A percentile compares a stretch with the other conserved stretches of the same genome.
Evolutionary conservation across 176 grass and related monocot genomes (phyloP).

Genomic region (Pontederia crassipes): DNA sequence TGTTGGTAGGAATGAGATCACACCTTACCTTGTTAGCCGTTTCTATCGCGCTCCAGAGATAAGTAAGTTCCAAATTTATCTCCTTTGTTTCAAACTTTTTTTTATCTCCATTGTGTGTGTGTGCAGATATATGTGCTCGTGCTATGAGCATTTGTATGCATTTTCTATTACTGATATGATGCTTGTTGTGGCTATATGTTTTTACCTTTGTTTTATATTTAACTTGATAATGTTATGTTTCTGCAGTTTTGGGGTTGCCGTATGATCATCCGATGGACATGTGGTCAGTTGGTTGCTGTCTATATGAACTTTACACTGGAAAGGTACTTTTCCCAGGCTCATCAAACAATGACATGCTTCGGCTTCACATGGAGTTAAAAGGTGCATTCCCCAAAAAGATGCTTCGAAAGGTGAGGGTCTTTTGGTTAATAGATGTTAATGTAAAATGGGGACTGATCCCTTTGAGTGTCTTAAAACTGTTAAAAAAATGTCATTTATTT

Average conservation of each 20-base stretch:
- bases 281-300: conserved; percentile 94
- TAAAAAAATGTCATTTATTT: no score
- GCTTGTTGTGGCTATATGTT: neutral
- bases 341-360: conserved; percentile 97
- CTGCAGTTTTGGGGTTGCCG: conserved; percentile 90
- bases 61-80: conserved; percentile 55
- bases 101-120: conserved; percentile 12
- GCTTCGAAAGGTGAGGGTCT: conserved; percentile 67
- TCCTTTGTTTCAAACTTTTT: no score
- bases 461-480: no score
- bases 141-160: neutral
- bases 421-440: neutral
- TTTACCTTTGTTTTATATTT: neutral
- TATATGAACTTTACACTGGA: conserved; percentile 97
- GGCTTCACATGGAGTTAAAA: conserved; percentile 94
- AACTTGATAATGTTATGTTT: conserved; percentile 5
- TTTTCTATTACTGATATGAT: neutral
- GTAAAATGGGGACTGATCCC: no score
- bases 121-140: neutral
- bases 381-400: conserved; percentile 97
- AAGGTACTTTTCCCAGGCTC: conserved; percentile 89
- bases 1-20: conserved; percentile 98
- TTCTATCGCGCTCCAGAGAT: conserved; percentile 99
- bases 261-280: conserved; percentile 96
- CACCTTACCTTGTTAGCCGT: conserved; percentile 96